Evolutionary conservation across 306 rosid genomes (phyloP).

Genomic region (Gleditsia sinensis): DNA sequence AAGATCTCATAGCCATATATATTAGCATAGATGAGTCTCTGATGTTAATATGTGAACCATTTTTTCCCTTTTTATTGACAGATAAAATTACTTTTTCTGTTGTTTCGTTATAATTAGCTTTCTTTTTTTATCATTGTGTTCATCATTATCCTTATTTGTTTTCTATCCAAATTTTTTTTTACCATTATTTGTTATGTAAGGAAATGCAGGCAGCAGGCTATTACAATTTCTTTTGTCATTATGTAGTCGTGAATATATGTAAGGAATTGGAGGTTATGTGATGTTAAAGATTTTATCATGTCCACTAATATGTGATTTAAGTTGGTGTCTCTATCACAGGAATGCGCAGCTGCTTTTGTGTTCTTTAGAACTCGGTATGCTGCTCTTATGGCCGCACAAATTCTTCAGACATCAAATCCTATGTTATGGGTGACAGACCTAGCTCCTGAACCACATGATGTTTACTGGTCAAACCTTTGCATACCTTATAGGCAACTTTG

Average conservation of each 20-base stretch:
- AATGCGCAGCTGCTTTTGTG: constrained; percentile 88
- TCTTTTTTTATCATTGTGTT: constrained; percentile 8
- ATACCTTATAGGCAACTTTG: constrained; percentile 87
- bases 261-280: constrained; percentile 1
- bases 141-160: not conserved
- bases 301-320: not conserved
- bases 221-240: constrained; percentile 16
- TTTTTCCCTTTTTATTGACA: constrained; percentile 21
- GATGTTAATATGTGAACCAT: not conserved
- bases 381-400: constrained; percentile 63
- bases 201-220: constrained; percentile 20
- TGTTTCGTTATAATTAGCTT: constrained; percentile 3
- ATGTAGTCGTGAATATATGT: not conserved
- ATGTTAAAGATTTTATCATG: constrained; percentile 4
- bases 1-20: too few species aligned
- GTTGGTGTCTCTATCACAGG: constrained; percentile 52
- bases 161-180: not conserved
- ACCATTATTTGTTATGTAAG: not conserved
- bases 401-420: constrained; percentile 94
- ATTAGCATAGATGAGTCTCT: not conserved
- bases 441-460: constrained; percentile 91
- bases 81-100: not conserved
- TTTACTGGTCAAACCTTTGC: constrained; percentile 93
- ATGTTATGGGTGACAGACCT: constrained; percentile 85
- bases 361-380: constrained; percentile 92